Evolutionary conservation across 2,329 filamentous ascomycete genomes (phyloP), one percentile per base, ranked within the genome.

Genomic region (Triangularia setosa): DNA sequence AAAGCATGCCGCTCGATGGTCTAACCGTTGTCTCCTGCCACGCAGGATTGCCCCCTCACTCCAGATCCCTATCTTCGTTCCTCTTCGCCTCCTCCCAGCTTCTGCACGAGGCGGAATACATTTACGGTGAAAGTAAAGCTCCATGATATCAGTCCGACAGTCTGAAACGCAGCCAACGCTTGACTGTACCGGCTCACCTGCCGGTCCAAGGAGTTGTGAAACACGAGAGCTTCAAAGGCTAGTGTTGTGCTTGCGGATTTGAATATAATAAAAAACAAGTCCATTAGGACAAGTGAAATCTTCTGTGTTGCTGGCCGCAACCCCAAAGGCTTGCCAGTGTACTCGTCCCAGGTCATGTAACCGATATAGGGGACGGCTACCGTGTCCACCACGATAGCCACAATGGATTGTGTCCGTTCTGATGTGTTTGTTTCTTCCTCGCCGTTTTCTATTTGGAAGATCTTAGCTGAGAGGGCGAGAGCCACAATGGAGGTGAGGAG

Each of bases 311-410:
- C 88, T 6, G 88, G 89, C 53, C 96, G 90, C 65, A 99, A 80
- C 1, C 95, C 95, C 21, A 99, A 81, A 23, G 96, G 95, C 75
- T 96, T 96, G 28, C 92, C 92, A 4, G 92, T 95, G 78, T 97
- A 98, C 79, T 99, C 95, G 74, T 99, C 95, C 79, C 89, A 96
- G 24, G 93, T 96, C 79, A 98, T 95, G 78, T 97, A 98, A 58
- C 91, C 80, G 62, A 96, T 90, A 77, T 98, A 99, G 2, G 94
- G 87, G 64, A 98, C 84, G 2, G 95, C 94, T 14, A 98, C 84
- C 6, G 90, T 87, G 76, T 98, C 94, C 44, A 99, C 91, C 35
- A 92, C 86, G 61, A 98, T 89, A 28, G 94, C 94, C 79, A 98
- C 93, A 65, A 93, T 85, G 7, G 92, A 90, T 60, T 95, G 96